Conservation (phyloP, 805 yeast species). For the Saccharomycopsis sp. region DNA sequence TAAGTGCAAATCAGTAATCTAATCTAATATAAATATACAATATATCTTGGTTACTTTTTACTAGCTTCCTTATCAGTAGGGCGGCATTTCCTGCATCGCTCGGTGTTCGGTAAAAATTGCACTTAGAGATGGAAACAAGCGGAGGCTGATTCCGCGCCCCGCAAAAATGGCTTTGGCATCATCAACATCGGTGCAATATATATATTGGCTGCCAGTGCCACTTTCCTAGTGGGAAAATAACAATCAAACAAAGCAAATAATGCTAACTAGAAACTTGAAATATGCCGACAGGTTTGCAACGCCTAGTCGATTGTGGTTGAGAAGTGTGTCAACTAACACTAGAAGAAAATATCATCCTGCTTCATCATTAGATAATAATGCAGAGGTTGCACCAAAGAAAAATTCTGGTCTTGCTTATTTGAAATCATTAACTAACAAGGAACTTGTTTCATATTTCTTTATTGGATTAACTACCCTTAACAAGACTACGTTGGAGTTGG, state of each 20-base stretch:
- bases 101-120: too few species aligned
- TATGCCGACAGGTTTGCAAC: not conserved
- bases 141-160: too few species aligned
- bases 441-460: conserved; percentile 56
- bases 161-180: too few species aligned
- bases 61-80: not conserved
- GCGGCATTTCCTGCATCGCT: too few species aligned
- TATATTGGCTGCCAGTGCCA: too few species aligned
- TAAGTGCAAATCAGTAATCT: conserved; percentile 23
- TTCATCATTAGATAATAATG: not conserved
- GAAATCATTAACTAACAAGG: conserved; percentile 44
- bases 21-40: not conserved
- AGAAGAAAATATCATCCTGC: not conserved
- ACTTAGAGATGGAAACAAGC: too few species aligned
- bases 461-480: conserved; percentile 66
- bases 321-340: not conserved
- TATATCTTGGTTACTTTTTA: too few species aligned
- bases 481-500: conserved; percentile 52
- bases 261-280: too few species aligned
- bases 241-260: too few species aligned
- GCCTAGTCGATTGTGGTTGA: not conserved
- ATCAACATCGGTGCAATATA: too few species aligned
- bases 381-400: not conserved
- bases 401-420: conserved; percentile 32
- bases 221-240: too few species aligned